Percentiles rank a stretch among this genome's conserved stretches.
phyloP scores from a whole-genome alignment of 768 basidiomycete genomes.

The Fibroporia radiculosa region DNA sequence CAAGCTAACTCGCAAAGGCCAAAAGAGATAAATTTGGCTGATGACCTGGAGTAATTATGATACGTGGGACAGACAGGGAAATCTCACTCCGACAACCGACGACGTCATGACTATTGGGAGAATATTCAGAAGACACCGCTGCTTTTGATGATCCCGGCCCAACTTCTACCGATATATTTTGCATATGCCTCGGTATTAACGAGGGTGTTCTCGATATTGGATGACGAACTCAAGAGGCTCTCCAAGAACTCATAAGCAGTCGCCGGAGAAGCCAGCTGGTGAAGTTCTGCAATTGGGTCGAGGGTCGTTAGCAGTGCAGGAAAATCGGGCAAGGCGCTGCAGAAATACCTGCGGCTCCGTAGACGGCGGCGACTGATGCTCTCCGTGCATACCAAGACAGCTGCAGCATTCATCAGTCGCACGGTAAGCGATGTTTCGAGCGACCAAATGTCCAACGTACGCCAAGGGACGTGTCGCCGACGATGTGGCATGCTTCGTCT shows the following conservation, averaged over 20 bases:
- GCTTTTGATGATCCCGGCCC: conserved; percentile 66
- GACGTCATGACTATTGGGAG: no score
- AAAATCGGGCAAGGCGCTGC: background rate
- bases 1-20: no score
- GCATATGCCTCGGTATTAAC: conserved; percentile 50
- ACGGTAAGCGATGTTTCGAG: background rate
- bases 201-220: conserved; percentile 36
- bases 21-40: no score
- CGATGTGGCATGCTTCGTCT: conserved; percentile 59
- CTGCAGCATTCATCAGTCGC: conserved; percentile 34
- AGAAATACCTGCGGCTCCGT: conserved; percentile 55
- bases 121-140: conserved; percentile 37
- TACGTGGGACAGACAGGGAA: no score
- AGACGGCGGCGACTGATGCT: conserved; percentile 57
- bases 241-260: conserved; percentile 65
- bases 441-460: conserved; percentile 29
- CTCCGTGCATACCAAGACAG: conserved; percentile 67
- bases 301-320: background rate
- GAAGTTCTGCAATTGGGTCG: conserved; percentile 57
- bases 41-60: no score
- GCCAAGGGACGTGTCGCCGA: conserved; percentile 46
- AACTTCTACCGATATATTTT: conserved; percentile 58
- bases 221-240: conserved; percentile 45
- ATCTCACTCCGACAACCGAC: no score
- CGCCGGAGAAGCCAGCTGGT: conserved; percentile 70